These are phyloP conservation scores for Xylariales sp. DNA, from an alignment of 2,329 filamentous ascomycete genomes.

Conservation along the genomic window DNA sequence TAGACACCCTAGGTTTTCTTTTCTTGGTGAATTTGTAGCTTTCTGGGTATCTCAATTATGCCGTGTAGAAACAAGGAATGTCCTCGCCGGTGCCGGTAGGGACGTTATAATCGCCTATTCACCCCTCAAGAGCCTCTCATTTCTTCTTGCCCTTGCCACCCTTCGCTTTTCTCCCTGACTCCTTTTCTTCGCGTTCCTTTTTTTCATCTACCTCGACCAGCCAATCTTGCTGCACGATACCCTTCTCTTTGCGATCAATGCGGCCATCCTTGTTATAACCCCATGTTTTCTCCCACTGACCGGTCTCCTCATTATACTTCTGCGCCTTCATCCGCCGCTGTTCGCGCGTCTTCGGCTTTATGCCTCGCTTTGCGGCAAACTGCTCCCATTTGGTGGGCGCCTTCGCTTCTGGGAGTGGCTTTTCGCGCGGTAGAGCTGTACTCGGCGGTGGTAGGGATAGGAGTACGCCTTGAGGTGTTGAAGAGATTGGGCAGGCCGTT, in stretches of 20 bases:
- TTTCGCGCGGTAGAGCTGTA: conserved; percentile 86
- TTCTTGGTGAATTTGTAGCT: conserved; percentile 26
- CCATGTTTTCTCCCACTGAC: conserved; percentile 94
- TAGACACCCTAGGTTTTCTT: conserved; percentile 6
- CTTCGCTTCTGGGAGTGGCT: conserved; percentile 85
- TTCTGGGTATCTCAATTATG: conserved; percentile 35
- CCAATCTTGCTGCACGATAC: conserved; percentile 77
- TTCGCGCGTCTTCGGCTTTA: conserved; percentile 87
- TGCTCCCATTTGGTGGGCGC: conserved; percentile 93
- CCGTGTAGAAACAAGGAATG: neutral
- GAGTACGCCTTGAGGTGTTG: conserved; percentile 76
- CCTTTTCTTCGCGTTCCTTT: conserved; percentile 53
- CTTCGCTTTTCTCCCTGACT: conserved; percentile 36
- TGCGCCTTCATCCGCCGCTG: conserved; percentile 75
- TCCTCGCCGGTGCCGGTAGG: neutral
- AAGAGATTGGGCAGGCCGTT: conserved; percentile 83
- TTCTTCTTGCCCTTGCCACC: conserved; percentile 47
- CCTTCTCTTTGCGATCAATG: conserved; percentile 87
- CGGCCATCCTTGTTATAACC: conserved; percentile 69
- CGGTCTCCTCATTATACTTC: conserved; percentile 83
- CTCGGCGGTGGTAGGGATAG: conserved; percentile 78
- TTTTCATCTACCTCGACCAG: conserved; percentile 90
- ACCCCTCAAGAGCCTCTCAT: conserved; percentile 21
- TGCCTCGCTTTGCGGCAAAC: conserved; percentile 97
- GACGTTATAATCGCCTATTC: conserved; percentile 8